A percentile compares a stretch with the other conserved stretches of the same genome.
These are phyloP conservation scores for Phlyctochytrium arcticum DNA, from an alignment of 192 early-diverging fungal species.

Conservation along the genomic window DNA sequence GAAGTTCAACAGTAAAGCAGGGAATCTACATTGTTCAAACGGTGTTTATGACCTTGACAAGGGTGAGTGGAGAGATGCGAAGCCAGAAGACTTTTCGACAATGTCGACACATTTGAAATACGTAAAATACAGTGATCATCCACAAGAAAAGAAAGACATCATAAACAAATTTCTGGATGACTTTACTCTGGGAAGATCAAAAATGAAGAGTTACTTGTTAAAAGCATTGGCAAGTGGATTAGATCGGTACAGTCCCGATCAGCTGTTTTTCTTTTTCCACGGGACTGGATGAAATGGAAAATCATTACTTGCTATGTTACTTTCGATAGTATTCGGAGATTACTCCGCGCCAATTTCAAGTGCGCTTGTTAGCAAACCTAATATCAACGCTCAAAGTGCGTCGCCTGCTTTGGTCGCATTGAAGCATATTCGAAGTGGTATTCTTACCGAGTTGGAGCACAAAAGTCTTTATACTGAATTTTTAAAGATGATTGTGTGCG, in stretches of 20 bases:
- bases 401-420: neutral
- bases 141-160: neutral
- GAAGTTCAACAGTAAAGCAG: neutral
- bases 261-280: neutral
- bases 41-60: neutral
- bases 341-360: neutral
- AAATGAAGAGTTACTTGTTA: neutral
- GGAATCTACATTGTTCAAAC: neutral
- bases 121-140: neutral
- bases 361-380: neutral
- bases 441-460: neutral
- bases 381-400: neutral
- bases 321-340: neutral
- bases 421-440: neutral
- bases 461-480: neutral
- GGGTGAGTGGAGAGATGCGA: neutral
- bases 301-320: neutral
- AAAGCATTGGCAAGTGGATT: neutral
- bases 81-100: neutral
- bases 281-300: neutral
- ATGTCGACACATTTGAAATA: neutral
- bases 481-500: neutral
- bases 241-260: neutral
- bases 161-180: neutral
- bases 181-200: neutral